These are phyloP conservation scores for Saururus chinensis DNA, from an alignment of 164 flowering plant genomes.

Conservation along the genomic window DNA sequence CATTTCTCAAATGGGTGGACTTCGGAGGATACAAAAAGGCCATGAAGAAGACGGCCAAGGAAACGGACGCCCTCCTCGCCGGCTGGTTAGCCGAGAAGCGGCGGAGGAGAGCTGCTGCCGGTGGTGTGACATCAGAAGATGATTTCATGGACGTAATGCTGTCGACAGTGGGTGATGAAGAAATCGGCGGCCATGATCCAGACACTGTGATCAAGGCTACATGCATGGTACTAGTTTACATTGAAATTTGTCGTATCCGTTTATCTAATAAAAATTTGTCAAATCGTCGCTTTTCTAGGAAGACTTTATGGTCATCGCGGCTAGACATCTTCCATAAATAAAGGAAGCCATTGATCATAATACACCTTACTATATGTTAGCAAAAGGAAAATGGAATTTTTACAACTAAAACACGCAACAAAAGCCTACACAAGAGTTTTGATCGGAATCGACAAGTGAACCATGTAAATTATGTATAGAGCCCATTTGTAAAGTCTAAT, in stretches of 20 bases:
- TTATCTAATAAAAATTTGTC: too few species aligned
- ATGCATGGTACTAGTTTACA: neutral
- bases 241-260: neutral
- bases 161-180: neutral
- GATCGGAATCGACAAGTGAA: too few species aligned
- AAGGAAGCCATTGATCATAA: too few species aligned
- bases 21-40: neutral
- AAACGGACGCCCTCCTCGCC: neutral
- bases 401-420: too few species aligned
- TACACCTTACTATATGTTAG: too few species aligned
- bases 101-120: neutral
- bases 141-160: conserved; percentile 5
- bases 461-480: too few species aligned
- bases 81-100: conserved; percentile 9
- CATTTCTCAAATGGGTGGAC: conserved; percentile 8
- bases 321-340: too few species aligned
- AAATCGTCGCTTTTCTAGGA: too few species aligned
- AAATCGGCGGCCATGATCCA: neutral
- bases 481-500: too few species aligned
- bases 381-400: too few species aligned
- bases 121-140: neutral
- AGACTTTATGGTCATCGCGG: too few species aligned
- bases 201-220: conserved; percentile 5
- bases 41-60: conserved; percentile 2
- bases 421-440: too few species aligned